These are phyloP conservation scores for Glycine latifolia DNA, from an alignment of 306 rosid species.

Conservation along the genomic window DNA sequence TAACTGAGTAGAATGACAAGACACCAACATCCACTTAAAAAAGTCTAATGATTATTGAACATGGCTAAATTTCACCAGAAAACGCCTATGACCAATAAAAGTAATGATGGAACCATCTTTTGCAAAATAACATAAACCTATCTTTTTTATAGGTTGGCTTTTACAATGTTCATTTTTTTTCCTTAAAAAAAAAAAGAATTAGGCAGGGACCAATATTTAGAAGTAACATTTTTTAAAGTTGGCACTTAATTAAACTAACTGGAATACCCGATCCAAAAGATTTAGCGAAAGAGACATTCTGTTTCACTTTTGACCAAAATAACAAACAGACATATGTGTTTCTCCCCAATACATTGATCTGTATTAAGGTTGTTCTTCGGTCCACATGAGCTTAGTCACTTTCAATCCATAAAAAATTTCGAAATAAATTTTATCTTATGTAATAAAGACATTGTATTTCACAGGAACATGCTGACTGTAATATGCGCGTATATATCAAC, in stretches of 20 bases:
- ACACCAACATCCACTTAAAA: background rate
- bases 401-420: background rate
- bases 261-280: background rate
- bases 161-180: background rate
- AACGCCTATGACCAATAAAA: constrained; percentile 19
- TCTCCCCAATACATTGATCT: background rate
- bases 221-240: background rate
- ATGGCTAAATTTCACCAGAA: background rate
- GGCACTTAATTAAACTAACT: background rate
- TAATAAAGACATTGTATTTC: background rate
- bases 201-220: background rate
- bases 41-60: constrained; percentile 3
- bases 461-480: background rate
- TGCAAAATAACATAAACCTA: background rate
- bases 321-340: background rate
- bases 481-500: no score
- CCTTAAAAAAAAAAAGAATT: background rate
- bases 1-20: background rate
- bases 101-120: background rate
- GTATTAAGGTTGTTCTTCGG: background rate
- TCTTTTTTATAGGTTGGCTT: background rate
- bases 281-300: background rate
- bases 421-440: background rate
- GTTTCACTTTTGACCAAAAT: background rate
- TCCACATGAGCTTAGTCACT: background rate